These are phyloP conservation scores for Phytophthora palmivora DNA, from an alignment of 352 stramenopile genomes.

Conservation along the genomic window DNA sequence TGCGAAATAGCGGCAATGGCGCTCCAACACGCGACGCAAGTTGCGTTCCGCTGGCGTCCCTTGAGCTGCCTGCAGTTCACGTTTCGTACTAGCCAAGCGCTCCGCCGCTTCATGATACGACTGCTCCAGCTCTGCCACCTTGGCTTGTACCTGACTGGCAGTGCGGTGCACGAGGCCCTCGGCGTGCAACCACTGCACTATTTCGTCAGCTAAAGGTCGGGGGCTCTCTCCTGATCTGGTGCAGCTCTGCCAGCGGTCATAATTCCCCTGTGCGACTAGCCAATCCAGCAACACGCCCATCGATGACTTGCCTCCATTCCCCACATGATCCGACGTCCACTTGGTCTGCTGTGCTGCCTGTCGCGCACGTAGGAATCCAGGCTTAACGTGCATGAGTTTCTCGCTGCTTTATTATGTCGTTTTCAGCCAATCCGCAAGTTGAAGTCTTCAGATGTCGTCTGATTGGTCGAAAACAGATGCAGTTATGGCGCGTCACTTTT, in stretches of 20 bases:
- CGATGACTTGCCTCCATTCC: constrained; percentile 44
- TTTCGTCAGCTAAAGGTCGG: constrained; percentile 32
- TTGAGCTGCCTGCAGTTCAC: constrained; percentile 24
- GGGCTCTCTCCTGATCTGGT: constrained; percentile 3
- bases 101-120: constrained; percentile 40
- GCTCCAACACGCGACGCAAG: constrained; percentile 31
- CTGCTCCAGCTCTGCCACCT: constrained; percentile 45
- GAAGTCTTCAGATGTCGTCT: constrained; percentile 5
- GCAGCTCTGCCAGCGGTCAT: constrained; percentile 46
- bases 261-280: constrained; percentile 46
- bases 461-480: not conserved
- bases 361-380: constrained; percentile 35
- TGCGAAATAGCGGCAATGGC: constrained; percentile 42
- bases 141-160: constrained; percentile 28
- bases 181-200: constrained; percentile 34
- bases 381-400: constrained; percentile 37
- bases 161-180: constrained; percentile 38
- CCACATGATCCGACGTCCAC: constrained; percentile 41
- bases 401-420: constrained; percentile 10
- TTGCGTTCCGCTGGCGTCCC: constrained; percentile 33
- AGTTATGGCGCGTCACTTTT: constrained; percentile 1
- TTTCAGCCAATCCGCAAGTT: constrained; percentile 32
- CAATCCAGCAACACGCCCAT: constrained; percentile 62
- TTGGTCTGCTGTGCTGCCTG: constrained; percentile 18
- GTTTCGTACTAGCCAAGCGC: constrained; percentile 30